Percentiles rank a stretch among this genome's conserved stretches.
Evolutionary conservation across 768 basidiomycete genomes (phyloP).

Genomic region (Leccinum subgranulosum): DNA sequence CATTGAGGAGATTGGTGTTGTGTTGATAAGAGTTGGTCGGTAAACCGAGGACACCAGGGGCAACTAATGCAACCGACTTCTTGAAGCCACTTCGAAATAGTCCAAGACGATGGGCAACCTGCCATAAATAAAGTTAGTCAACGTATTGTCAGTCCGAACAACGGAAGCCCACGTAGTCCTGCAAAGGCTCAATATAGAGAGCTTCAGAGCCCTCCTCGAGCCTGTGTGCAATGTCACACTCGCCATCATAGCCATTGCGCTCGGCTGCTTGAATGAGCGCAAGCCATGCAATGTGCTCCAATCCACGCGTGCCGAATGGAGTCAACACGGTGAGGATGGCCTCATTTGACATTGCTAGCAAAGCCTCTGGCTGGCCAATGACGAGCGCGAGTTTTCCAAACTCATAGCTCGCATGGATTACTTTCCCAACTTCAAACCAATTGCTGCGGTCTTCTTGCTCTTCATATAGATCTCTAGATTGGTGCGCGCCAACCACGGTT

Average conservation of each 20-base stretch:
- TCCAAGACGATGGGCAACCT: not conserved
- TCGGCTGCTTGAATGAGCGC: not conserved
- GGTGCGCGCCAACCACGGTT: no score
- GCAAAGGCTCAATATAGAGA: not conserved
- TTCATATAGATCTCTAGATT: not conserved
- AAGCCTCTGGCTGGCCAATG: not conserved
- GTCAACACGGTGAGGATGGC: not conserved
- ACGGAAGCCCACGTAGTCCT: not conserved
- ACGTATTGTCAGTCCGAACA: no score
- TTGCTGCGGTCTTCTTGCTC: not conserved
- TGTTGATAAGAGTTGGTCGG: not conserved
- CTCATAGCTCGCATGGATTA: not conserved
- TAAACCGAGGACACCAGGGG: not conserved
- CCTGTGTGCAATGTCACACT: not conserved
- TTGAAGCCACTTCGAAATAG: not conserved
- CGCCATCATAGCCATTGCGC: not conserved
- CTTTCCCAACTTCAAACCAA: not conserved
- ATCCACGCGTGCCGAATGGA: not conserved
- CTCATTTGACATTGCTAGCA: not conserved
- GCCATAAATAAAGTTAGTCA: no score
- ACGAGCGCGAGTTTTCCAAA: not conserved
- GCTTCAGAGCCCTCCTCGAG: not conserved
- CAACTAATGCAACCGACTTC: not conserved
- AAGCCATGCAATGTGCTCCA: not conserved
- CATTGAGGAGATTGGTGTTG: not conserved